Base-by-base conservation (phyloP, 164 flowering plant genomes). In the Liquidambar formosana region DNA sequence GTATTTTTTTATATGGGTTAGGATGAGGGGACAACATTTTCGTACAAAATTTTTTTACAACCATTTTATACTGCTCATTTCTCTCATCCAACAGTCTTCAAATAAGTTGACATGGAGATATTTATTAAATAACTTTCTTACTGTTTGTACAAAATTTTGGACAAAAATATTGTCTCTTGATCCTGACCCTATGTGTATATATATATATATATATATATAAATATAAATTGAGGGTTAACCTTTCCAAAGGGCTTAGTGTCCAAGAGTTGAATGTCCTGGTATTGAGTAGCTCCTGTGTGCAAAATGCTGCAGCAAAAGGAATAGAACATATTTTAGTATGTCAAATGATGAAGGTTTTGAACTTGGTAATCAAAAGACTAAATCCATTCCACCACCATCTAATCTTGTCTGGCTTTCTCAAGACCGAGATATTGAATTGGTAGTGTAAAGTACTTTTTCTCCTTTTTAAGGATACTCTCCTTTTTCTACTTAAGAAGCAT, bases 161-260 rank as follows among this genome's bases (percentile, higher is more conserved):
- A 33, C 4, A 33, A 6, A 33, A 33, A 33, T 33, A 33, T 33
- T 33, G 41, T 33, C 41, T 33, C 41, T 33, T 33, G n/a, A n/a
- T n/a, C n/a, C n/a, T n/a, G n/a, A n/a, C n/a, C n/a, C n/a, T n/a
- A n/a, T n/a, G n/a, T n/a, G n/a, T n/a, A n/a, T n/a, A n/a, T n/a
- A n/a, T n/a, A n/a, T n/a, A 33, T 33, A 33, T 33, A 33, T 0
- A n/a, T 15, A 38, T 61, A 38, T 61, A 18, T 10, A 25, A 22
- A 22, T 63, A 15, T 33, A 25, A 25, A 13, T 23, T 9, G 23
- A 25, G 16, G 13, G 9, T 22, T n/a, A 14, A 93, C 98, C 94
- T 93, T 94, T 58, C 98, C 98, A 75, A 91, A 94, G 64, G 90
- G 96, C 74, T 89, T 94, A 33, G 97, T 94, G 81, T 94, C 97